phyloP scores from a whole-genome alignment of 176 grass and related monocot genomes.

The Oryza brachyantha region DNA sequence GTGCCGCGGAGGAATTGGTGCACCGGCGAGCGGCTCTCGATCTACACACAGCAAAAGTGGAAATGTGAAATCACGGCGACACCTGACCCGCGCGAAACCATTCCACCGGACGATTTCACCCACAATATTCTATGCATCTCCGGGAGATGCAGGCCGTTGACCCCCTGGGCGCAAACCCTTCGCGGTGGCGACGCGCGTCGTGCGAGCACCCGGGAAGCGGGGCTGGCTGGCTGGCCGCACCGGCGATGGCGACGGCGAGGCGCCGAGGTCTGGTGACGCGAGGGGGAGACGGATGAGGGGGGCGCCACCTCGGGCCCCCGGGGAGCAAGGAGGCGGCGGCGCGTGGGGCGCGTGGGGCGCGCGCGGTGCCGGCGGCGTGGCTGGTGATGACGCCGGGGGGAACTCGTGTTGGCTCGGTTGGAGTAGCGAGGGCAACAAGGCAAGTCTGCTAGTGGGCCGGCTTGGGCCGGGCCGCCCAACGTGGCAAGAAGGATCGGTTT shows the following conservation, averaged over 20 bases:
- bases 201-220: too few species aligned
- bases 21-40: constrained; percentile 42
- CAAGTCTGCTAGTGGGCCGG: not conserved
- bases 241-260: not conserved
- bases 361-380: not conserved
- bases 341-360: too few species aligned
- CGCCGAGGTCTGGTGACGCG: not conserved
- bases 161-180: not conserved
- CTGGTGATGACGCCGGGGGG: not conserved
- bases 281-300: not conserved
- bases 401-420: not conserved
- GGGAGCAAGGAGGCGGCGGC: too few species aligned
- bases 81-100: not conserved
- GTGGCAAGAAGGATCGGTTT: not conserved
- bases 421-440: not conserved
- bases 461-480: not conserved
- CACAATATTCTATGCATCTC: constrained; percentile 56
- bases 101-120: not conserved
- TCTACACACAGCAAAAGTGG: constrained; percentile 26
- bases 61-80: constrained; percentile 10
- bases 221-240: not conserved
- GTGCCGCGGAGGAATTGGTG: constrained; percentile 21
- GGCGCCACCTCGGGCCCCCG: too few species aligned
- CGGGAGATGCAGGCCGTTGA: not conserved
- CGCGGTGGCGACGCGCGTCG: not conserved